Conservation (phyloP, 2,329 filamentous ascomycete species). For the Fusarium verrucosum region DNA sequence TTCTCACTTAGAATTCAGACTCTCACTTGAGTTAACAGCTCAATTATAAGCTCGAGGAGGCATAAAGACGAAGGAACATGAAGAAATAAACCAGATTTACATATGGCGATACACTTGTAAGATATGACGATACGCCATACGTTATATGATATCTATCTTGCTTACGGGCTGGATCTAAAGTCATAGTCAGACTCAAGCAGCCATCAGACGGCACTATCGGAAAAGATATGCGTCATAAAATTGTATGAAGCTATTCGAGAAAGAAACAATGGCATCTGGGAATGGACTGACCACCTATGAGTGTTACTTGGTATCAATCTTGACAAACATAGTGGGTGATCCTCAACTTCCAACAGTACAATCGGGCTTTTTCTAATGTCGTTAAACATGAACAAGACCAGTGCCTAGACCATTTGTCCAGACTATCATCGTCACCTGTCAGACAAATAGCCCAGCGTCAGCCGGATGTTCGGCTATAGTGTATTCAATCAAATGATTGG, state of each 20-base stretch:
- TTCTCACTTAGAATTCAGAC: not conserved
- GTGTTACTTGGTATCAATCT: not conserved
- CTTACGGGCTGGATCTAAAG: slow-evolving; percentile 5
- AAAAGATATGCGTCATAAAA: slow-evolving; percentile 7
- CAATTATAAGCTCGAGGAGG: not conserved
- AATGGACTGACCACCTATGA: not conserved
- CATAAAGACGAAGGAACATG: not conserved
- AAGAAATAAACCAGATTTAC: not conserved
- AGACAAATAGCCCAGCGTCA: not conserved
- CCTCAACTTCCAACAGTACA: not conserved
- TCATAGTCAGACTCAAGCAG: slow-evolving; percentile 27
- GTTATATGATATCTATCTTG: slow-evolving; percentile 3
- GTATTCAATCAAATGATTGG: not conserved
- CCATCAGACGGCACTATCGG: slow-evolving; percentile 13
- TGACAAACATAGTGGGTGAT: not conserved
- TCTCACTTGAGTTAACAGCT: too few relatives aligned
- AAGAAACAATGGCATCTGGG: not conserved
- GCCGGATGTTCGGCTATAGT: not conserved
- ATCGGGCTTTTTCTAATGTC: not conserved
- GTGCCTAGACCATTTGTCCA: not conserved
- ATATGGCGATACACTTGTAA: too few relatives aligned
- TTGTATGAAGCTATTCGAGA: not conserved
- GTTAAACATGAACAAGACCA: not conserved
- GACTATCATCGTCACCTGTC: not conserved
- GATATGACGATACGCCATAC: not conserved